Conservation (phyloP, 331 rosid species). For the Spiraea crenata region DNA sequence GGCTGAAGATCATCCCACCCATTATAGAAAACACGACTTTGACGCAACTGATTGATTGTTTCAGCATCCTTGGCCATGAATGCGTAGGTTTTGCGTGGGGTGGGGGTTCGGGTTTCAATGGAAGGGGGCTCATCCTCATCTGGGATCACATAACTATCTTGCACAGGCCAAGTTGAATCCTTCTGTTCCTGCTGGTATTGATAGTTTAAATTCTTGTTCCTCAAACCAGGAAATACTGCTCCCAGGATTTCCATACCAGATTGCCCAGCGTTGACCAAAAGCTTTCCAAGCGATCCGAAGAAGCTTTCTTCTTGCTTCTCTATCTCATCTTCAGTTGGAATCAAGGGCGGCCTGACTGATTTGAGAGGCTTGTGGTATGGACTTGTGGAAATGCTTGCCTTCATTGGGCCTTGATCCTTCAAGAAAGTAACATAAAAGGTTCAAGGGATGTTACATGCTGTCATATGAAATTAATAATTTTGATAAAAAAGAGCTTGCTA, state of each 20-base stretch:
- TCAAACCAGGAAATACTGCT: constrained; percentile 61
- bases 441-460: constrained; percentile 15
- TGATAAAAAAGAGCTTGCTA: too few relatives aligned
- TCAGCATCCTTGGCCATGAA: constrained; percentile 90
- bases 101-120: constrained; percentile 66
- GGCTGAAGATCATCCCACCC: constrained; percentile 68
- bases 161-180: constrained; percentile 70
- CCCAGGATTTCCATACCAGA: constrained; percentile 63
- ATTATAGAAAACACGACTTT: constrained; percentile 63
- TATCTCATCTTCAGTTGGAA: constrained; percentile 63
- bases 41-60: constrained; percentile 66
- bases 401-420: constrained; percentile 45
- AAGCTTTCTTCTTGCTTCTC: constrained; percentile 79
- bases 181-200: constrained; percentile 40
- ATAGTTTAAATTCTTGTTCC: constrained; percentile 40
- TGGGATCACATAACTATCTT: constrained; percentile 82
- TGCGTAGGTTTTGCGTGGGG: constrained; percentile 83
- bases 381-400: constrained; percentile 38
- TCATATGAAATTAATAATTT: background rate
- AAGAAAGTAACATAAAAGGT: constrained; percentile 25
- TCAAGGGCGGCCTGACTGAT: constrained; percentile 74
- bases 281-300: constrained; percentile 73
- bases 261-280: constrained; percentile 48
- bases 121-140: constrained; percentile 86
- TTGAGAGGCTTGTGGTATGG: constrained; percentile 64